Base-by-base conservation (phyloP, 2,329 filamentous ascomycete genomes). In the Passalora sequoiae region DNA sequence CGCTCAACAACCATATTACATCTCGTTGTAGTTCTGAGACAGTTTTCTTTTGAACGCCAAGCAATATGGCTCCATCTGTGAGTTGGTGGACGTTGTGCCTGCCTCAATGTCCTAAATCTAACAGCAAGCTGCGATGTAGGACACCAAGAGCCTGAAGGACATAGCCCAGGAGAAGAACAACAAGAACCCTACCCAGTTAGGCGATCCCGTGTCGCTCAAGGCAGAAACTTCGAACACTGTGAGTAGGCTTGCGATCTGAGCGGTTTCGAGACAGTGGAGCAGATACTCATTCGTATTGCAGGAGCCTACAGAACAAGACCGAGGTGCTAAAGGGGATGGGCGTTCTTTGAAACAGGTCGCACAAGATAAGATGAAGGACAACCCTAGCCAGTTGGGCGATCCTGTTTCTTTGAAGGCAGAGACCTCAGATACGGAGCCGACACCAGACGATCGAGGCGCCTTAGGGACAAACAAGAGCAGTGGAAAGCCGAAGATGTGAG, bases 371-470 rank as follows among this genome's bases (percentile, higher is more conserved):
- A 48, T 59, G 36, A 59, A 60, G 46, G 47, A 49, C n/a, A 64
- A 65, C 38, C 60, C 58, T 0, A 56, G 52, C n/a, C 55, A 58
- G 32, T 42, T 64, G n/a, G 63, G 63, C 27, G 63, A 66, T 40
- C 63, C 63, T 4, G 60, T 65, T 6, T 60, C 54, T 4, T 48
- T 66, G 8, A 63, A 63, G 43, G 61, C 63, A 5, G 63, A 66
- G 49, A 65, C 60, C 4, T 55, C 55, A n/a, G 42, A 60, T 32
- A 60, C 45, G 7, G 58, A 63, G 46, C 60, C 60, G 3, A 65
- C 61, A 15, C 50, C 55, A 38, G 43, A 65, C 17, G 63, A 65
- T 43, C 40, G 59, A 7, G 61, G 60, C 2, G 60, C 60, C 6
- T 43, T 44, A 37, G 54, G 54, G 15, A 46, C 43, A n/a, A 49